Evolutionary conservation across 768 basidiomycete genomes (phyloP), one percentile per base, ranked within the genome.

Genomic region (Psilocybe sp.): DNA sequence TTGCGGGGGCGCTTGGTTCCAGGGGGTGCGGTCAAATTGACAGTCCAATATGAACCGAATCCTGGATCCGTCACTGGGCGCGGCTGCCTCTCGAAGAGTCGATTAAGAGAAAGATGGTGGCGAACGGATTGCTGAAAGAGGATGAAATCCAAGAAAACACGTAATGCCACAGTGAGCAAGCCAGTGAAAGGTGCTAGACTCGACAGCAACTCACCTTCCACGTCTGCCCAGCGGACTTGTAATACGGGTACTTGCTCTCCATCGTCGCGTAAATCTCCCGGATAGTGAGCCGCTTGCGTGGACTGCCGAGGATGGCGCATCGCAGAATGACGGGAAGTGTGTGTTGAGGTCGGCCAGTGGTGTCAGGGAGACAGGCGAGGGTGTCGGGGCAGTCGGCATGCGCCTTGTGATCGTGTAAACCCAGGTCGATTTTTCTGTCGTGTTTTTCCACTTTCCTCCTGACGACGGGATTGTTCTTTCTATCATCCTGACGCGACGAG

Each of bases 1-100:
- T 91, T 92, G 16, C 89, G 80, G 38, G 89, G 89, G 50, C 89
- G 81, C 68, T 92, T 92, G 1, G 89, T 91, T 16, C 89, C 89
- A 2, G 89, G 89, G 11, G 89, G 88, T n/a, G 89, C 89, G 42
- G 79, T 65, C 16, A 91, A 74, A 65, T 91, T 91, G n/a, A 92
- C 89, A 33, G 89, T 90, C 89, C 89, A 92, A 62, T 92, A 91
- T 10, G 89, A 91, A 16, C 89, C 89, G 63, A 90, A 89, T 13
- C 89, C 89, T 11, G 89, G 89, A 64, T 91, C 89, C 28, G 88
- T 88, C 9, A 87, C 85, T 7, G 89, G 89, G 44, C 89, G 79
- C 15, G 86, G 84, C 58, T 89, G 87, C 44, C 88, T 79, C 64
- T 92, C 89, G 60, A 92, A 92, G 4, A 92, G 69, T 33, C 87